Percentiles rank a stretch among this genome's conserved stretches.
Conservation (phyloP, 352 stramenopile species). For the Phytophthora boehmeriae region DNA sequence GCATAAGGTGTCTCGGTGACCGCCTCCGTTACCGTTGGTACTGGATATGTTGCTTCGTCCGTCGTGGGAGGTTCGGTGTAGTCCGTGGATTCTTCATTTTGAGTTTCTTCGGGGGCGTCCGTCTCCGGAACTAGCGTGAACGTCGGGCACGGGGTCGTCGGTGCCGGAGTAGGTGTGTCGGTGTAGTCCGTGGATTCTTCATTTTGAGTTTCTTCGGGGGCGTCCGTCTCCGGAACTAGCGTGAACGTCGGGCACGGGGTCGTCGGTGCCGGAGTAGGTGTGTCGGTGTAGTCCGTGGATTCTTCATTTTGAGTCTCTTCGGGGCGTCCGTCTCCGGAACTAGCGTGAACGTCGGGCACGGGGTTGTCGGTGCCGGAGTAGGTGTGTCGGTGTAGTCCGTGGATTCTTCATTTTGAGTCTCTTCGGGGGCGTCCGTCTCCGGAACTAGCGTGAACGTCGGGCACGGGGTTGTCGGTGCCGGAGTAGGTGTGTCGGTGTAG, state of each 20-base stretch:
- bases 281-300: background rate
- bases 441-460: background rate
- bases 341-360: conserved; percentile 1
- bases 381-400: background rate
- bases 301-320: background rate
- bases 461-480: background rate
- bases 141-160: conserved; percentile 7
- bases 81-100: background rate
- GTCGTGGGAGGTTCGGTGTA: conserved; percentile 2
- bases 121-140: conserved; percentile 15
- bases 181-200: background rate
- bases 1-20: conserved; percentile 5
- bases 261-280: background rate
- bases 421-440: conserved; percentile 1
- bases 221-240: background rate
- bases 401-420: background rate
- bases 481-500: conserved; percentile 3
- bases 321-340: background rate
- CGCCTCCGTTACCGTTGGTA: background rate
- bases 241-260: conserved; percentile 11
- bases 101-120: background rate
- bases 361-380: background rate
- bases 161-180: background rate
- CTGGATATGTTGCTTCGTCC: no score
- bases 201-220: background rate